phyloP scores from a whole-genome alignment of 140 eudicot species.

The Senecio squalidus region DNA sequence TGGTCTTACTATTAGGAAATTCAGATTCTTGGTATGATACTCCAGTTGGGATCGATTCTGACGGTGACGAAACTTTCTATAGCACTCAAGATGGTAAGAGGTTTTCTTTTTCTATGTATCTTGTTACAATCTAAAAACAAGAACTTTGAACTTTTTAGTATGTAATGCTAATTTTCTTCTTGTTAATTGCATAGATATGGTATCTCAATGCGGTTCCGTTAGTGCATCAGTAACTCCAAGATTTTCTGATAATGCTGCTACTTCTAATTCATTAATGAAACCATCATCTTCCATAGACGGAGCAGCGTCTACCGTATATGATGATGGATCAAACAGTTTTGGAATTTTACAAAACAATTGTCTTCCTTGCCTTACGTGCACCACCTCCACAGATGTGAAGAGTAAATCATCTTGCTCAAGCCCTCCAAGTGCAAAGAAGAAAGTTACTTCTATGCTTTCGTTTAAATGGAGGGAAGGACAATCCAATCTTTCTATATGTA shows the following conservation, averaged over 20 bases:
- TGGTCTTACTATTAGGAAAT: conserved; percentile 33
- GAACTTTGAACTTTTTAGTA: background rate
- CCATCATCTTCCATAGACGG: conserved; percentile 19
- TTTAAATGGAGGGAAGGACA: conserved; percentile 78
- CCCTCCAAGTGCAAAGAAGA: conserved; percentile 60
- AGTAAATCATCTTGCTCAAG: conserved; percentile 48
- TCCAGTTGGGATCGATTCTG: conserved; percentile 44
- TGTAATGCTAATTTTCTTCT: background rate
- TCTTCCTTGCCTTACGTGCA: conserved; percentile 80
- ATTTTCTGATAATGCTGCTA: conserved; percentile 42
- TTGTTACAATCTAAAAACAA: background rate
- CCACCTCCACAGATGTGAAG: conserved; percentile 47
- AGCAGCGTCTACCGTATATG: conserved; percentile 20
- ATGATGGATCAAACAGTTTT: conserved; percentile 41
- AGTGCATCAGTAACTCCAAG: conserved; percentile 77
- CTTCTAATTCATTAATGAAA: conserved; percentile 19
- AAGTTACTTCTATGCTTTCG: conserved; percentile 49
- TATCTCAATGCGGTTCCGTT: conserved; percentile 45
- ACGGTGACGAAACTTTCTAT: conserved; percentile 70
- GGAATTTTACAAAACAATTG: conserved; percentile 52
- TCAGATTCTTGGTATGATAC: conserved; percentile 67
- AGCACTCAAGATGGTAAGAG: conserved; percentile 67
- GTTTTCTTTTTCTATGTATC: background rate
- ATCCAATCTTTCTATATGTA: conserved; percentile 54
- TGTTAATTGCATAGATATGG: conserved; percentile 29